phyloP scores from a whole-genome alignment of 305 asterid genomes.

The Fraxinus nigra region DNA sequence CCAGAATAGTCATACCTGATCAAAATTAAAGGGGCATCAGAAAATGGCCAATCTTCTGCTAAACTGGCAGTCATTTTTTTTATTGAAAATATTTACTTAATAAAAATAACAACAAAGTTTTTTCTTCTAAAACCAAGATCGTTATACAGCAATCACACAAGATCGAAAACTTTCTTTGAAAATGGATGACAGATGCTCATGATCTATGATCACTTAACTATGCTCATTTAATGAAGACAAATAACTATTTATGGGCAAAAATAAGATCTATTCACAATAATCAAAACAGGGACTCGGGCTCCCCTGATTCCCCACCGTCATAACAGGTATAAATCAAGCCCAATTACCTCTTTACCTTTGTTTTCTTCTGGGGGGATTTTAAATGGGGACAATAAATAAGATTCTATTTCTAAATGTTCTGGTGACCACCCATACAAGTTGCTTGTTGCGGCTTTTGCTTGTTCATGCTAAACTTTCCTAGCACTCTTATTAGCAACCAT shows the following conservation, averaged over 20 bases:
- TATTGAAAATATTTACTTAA: not conserved
- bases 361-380: not conserved
- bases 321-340: not conserved
- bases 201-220: too few relatives aligned
- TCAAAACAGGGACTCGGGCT: not conserved
- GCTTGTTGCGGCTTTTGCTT: not conserved
- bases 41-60: not conserved
- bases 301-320: not conserved
- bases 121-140: not conserved
- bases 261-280: not conserved
- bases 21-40: slow-evolving; percentile 27
- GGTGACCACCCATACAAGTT: not conserved
- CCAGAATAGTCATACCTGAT: slow-evolving; percentile 96
- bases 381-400: not conserved
- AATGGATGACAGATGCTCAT: not conserved
- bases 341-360: not conserved
- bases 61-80: not conserved
- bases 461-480: not conserved
- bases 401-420: not conserved
- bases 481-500: not conserved
- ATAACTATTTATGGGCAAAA: not conserved
- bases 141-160: not conserved
- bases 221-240: not conserved
- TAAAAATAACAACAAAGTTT: not conserved
- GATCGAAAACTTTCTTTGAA: not conserved